Evolutionary conservation across 768 basidiomycete species (phyloP).

Genomic region (Gautieria morchelliformis): DNA sequence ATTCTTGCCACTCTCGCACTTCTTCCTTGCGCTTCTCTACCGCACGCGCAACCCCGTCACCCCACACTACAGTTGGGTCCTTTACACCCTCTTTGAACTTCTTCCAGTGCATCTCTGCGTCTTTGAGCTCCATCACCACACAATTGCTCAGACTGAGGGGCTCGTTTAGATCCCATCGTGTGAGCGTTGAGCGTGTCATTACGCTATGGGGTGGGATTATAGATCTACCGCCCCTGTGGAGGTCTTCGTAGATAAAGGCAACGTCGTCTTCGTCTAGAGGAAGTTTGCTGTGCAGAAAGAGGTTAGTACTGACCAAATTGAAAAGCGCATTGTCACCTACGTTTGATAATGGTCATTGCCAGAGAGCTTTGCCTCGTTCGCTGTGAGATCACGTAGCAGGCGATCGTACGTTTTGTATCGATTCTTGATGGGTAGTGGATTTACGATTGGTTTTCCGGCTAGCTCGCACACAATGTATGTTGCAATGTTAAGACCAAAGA

Average conservation of each 20-base stretch:
- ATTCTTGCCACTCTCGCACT: slow-evolving; percentile 42
- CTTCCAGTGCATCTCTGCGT: slow-evolving; percentile 58
- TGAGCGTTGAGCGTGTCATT: slow-evolving; percentile 60
- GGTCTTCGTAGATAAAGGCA: slow-evolving; percentile 77
- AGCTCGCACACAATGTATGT: slow-evolving; percentile 83
- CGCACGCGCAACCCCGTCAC: slow-evolving; percentile 44
- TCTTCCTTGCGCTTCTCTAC: slow-evolving; percentile 55
- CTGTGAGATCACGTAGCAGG: slow-evolving; percentile 65
- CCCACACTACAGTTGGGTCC: slow-evolving; percentile 61
- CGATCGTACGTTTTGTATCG: slow-evolving; percentile 77
- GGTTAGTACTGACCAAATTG: background rate
- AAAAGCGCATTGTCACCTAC: background rate
- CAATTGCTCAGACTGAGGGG: slow-evolving; percentile 72
- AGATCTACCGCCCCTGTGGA: slow-evolving; percentile 65
- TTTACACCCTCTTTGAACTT: slow-evolving; percentile 20
- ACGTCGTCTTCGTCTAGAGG: slow-evolving; percentile 80
- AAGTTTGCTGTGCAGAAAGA: slow-evolving; percentile 41
- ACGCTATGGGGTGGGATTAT: slow-evolving; percentile 70
- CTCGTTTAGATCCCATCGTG: slow-evolving; percentile 66
- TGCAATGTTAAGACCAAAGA: slow-evolving; percentile 86
- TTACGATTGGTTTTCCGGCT: slow-evolving; percentile 72
- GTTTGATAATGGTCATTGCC: slow-evolving; percentile 22
- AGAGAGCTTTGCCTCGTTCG: slow-evolving; percentile 61
- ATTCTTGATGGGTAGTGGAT: slow-evolving; percentile 80
- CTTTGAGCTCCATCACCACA: slow-evolving; percentile 70